phyloP scores from a whole-genome alignment of 2,329 filamentous ascomycete species.

The Alternaria longipes region DNA sequence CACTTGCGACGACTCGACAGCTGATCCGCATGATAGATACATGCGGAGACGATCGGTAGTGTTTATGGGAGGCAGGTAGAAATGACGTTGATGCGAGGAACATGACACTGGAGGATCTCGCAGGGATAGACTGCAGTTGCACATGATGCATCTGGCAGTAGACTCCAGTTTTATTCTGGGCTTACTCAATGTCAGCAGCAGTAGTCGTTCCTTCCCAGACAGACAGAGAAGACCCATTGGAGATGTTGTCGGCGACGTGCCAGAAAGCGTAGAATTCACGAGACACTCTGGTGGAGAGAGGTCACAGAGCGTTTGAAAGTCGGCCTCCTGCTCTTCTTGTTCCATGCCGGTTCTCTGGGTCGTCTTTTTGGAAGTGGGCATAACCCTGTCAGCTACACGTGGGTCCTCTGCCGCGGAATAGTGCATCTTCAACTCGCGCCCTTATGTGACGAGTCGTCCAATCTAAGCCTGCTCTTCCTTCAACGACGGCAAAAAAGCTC shows the following conservation, averaged over 20 bases:
- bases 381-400: conserved; percentile 27
- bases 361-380: conserved; percentile 16
- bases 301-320: conserved; percentile 20
- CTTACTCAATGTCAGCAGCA: background rate
- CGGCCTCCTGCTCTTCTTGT: conserved; percentile 14
- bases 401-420: conserved; percentile 25
- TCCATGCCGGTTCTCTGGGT: conserved; percentile 23
- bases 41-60: conserved; percentile 13
- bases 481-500: conserved; percentile 3
- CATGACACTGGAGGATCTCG: background rate
- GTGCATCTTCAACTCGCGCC: conserved; percentile 13
- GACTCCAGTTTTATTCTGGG: background rate
- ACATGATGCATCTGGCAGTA: background rate
- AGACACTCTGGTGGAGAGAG: conserved; percentile 14
- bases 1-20: background rate
- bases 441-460: conserved; percentile 12
- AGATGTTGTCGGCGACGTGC: background rate
- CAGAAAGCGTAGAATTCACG: conserved; percentile 1
- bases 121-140: conserved; percentile 3
- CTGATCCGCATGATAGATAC: background rate
- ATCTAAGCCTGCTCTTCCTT: conserved; percentile 4
- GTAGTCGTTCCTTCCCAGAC: background rate
- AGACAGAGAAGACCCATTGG: background rate
- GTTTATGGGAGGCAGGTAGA: conserved; percentile 1
- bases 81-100: conserved; percentile 10